A percentile compares a stretch with the other conserved stretches of the same genome.
Evolutionary conservation across 2,329 filamentous ascomycete genomes (phyloP).

Genomic region (Colletotrichum phormii): DNA sequence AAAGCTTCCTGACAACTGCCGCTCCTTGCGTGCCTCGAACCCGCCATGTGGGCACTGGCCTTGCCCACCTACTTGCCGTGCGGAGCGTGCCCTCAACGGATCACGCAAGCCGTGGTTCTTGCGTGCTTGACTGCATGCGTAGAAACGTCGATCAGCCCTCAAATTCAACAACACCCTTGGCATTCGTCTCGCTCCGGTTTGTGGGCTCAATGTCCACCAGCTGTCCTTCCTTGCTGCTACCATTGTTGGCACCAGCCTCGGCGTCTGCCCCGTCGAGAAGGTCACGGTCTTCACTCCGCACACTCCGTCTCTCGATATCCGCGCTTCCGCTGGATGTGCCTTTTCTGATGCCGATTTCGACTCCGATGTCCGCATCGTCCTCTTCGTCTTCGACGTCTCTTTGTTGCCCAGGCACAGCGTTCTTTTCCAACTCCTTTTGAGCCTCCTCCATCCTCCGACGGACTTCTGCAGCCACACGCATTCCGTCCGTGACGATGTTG

Average conservation of each 20-base stretch:
- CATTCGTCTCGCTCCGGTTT: conserved; percentile 44
- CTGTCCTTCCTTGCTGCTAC: conserved; percentile 47
- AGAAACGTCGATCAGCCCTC: conserved; percentile 46
- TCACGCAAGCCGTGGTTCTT: neutral
- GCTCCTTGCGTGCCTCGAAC: neutral
- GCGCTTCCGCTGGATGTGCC: conserved; percentile 54
- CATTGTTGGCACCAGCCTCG: conserved; percentile 64
- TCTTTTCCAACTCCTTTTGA: conserved; percentile 89
- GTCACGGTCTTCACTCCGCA: conserved; percentile 76
- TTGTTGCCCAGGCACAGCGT: conserved; percentile 72
- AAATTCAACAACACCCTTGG: conserved; percentile 55
- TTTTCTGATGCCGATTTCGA: conserved; percentile 54
- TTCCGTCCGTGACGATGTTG: conserved; percentile 97
- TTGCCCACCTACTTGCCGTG: neutral
- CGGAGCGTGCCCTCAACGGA: neutral
- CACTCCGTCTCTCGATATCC: conserved; percentile 72
- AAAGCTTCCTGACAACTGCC: neutral
- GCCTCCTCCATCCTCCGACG: conserved; percentile 94
- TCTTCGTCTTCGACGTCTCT: conserved; percentile 73
- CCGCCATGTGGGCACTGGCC: neutral
- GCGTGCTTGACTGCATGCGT: neutral
- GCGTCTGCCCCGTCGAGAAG: conserved; percentile 81
- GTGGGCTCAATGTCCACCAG: conserved; percentile 48
- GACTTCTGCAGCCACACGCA: conserved; percentile 94
- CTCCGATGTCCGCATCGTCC: conserved; percentile 67